A percentile compares a stretch with the other conserved stretches of the same genome.
These are phyloP conservation scores for Cercophora newfieldiana DNA, from an alignment of 495 filamentous ascomycete species.

Conservation along the genomic window DNA sequence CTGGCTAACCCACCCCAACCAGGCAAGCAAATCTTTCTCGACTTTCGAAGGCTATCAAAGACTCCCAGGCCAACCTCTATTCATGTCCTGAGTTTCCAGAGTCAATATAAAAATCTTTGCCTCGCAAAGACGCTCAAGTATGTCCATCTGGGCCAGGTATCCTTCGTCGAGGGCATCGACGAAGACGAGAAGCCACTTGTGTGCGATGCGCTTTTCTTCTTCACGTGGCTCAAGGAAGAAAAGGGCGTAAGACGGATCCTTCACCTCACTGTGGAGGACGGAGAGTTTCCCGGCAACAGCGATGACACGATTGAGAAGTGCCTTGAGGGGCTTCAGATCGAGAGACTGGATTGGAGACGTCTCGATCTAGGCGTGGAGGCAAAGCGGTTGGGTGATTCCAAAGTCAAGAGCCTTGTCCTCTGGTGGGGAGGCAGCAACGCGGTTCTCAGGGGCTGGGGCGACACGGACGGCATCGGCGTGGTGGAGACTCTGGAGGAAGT, in stretches of 20 bases:
- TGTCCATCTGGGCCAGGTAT: neutral
- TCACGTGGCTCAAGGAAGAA: neutral
- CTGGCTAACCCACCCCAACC: neutral
- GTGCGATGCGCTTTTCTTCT: neutral
- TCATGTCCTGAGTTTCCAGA: neutral
- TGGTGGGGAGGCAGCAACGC: neutral
- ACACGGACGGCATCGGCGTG: neutral
- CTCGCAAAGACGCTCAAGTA: neutral
- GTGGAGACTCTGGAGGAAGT: neutral
- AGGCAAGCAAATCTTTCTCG: neutral
- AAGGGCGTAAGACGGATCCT: neutral
- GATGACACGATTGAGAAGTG: neutral
- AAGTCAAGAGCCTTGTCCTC: neutral
- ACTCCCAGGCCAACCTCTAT: neutral
- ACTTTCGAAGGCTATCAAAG: neutral
- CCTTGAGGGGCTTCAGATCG: neutral
- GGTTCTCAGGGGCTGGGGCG: neutral
- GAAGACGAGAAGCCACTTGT: neutral
- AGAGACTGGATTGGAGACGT: neutral
- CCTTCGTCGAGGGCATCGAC: neutral
- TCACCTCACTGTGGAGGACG: neutral
- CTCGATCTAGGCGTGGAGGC: neutral
- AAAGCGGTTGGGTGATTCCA: neutral
- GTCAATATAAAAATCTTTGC: neutral
- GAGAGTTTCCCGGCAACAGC: neutral